Evolutionary conservation across 1,139 yeast species (phyloP), one percentile per base, ranked within the genome.

Genomic region (Yamadazyma blattariae): DNA sequence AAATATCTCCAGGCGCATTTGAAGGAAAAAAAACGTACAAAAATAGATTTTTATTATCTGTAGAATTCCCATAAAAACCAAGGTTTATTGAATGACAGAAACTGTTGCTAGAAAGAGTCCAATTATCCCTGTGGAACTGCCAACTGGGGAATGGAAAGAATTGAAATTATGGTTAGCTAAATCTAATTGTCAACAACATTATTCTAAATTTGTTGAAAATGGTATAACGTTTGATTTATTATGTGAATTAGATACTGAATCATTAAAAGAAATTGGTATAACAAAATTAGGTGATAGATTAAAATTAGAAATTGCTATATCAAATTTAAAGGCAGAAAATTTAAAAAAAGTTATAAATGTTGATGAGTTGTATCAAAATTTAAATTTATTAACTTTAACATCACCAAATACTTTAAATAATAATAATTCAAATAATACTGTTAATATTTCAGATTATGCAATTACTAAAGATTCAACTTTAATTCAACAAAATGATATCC

Each of bases 241-340:
- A 11, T 63, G 78, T 1, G 84, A 78, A 41, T 58, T 89, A 33
- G 96, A 88, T 51, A 69, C 75, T 25, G 68, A 61, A n/a, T 76
- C 89, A 1, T 68, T 92, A 37, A 74, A 72, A 36, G 95, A 84
- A 42, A 56, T 92, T 7, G 97, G 96, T 0, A 61, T 92, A n/a
- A 47, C 48, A 14, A 82, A 78, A 46, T 74, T 92, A 8, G 97
- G 97, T 1, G 97, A 92, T 55, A 65, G 97, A 23, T 67, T 92
- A 24, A 66, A 82, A 23, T 54, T 87, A 7, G 79, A 78, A 46
- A 63, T 78, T 15, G 79, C 82, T 37, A 62, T 80, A 23, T 55
- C 67, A 35, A 57, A 64, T 36, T 39, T 75, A 44, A 61, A 69
- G 46, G 48, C 67, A 3, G 67, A 69, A 27, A 48, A 52, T 21